Base-by-base conservation (phyloP, 2,329 filamentous ascomycete genomes). In the Cercospora zeae-maydis region DNA sequence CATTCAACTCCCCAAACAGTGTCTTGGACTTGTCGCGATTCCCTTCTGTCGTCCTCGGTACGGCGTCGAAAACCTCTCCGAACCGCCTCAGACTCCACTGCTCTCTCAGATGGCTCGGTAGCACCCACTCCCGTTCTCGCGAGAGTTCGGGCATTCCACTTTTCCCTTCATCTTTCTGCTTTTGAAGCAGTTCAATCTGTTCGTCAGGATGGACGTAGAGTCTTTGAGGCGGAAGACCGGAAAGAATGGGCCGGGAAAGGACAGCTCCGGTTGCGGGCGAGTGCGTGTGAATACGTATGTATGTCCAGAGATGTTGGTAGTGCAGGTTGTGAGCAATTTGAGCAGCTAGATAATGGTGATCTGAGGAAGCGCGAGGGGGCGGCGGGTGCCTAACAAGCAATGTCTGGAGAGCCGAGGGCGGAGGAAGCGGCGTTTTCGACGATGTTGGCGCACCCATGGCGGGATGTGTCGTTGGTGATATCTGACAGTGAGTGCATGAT, bases 201-300 rank as follows among this genome's bases (percentile, higher is more conserved):
- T 93, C 90, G 74, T 95, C 91, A 1, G 91, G 90, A 72, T 95
- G 90, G 57, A 90, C 81, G 75, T 95, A 93, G 45, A 92, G 81
- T 51, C 88, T 84, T 49, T 84, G 83, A 0, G 90, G 89, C 1
- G 91, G 90, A 3, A 93, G 78, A 27, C 91, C 91, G 21, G 86
- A 88, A 61, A 95, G 81, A 58, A 93, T 75, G 5, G 87, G 86
- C 19, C 90, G 83, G 1, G 83, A 78, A 9, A 86, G 80, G 42
- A 75, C 71, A 2, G 66, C 67, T 62, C 34, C 55, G 10, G 70
- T 72, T 30, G 63, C 58, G 19, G 74, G n/a, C 0, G 45, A 58
- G 56, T 36, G 21, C 6, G 61, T 67, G 62, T 63, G 63, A 33
- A 67, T 19, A 45, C 81, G 76, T 51, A 93, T 76, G 21, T 81